Evolutionary conservation across 2,329 filamentous ascomycete genomes (phyloP).

Genomic region (Bimuria novae-zelandiae): DNA sequence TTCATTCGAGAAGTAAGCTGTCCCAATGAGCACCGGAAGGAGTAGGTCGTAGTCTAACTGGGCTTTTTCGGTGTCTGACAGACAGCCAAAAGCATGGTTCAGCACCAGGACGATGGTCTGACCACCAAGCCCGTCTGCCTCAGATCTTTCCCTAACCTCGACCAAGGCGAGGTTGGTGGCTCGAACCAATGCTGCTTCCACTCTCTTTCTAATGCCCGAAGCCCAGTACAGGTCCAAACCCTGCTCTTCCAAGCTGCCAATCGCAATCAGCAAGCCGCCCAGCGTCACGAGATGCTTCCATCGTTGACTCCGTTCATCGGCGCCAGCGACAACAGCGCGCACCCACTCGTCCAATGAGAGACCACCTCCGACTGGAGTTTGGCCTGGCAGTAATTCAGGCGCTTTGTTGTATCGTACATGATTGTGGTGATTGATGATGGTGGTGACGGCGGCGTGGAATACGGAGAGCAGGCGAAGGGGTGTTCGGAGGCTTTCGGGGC

Average conservation of each 20-base stretch:
- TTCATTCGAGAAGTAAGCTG: constrained; percentile 70
- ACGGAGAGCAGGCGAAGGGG: constrained; percentile 71
- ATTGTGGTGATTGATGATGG: constrained; percentile 56
- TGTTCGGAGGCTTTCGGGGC: constrained; percentile 64
- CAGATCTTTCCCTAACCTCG: constrained; percentile 57
- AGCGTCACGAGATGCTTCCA: constrained; percentile 88
- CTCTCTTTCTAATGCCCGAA: constrained; percentile 63
- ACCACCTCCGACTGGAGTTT: constrained; percentile 48
- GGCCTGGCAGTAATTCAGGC: constrained; percentile 32
- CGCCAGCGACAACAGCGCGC: constrained; percentile 62
- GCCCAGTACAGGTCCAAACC: constrained; percentile 65
- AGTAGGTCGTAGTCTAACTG: constrained; percentile 69
- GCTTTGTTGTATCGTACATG: constrained; percentile 38
- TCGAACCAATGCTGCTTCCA: constrained; percentile 74
- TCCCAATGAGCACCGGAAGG: constrained; percentile 70
- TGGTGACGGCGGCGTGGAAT: constrained; percentile 69
- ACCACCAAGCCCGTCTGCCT: constrained; percentile 55
- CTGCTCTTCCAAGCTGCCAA: constrained; percentile 54
- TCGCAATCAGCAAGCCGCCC: constrained; percentile 76
- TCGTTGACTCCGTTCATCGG: constrained; percentile 65
- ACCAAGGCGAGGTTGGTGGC: constrained; percentile 76
- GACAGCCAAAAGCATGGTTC: constrained; percentile 74
- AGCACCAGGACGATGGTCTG: constrained; percentile 69
- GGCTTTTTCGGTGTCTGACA: constrained; percentile 64
- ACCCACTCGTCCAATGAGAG: constrained; percentile 62